phyloP scores from a whole-genome alignment of 352 stramenopile species.

The Salisapilia sapeloensis region DNA sequence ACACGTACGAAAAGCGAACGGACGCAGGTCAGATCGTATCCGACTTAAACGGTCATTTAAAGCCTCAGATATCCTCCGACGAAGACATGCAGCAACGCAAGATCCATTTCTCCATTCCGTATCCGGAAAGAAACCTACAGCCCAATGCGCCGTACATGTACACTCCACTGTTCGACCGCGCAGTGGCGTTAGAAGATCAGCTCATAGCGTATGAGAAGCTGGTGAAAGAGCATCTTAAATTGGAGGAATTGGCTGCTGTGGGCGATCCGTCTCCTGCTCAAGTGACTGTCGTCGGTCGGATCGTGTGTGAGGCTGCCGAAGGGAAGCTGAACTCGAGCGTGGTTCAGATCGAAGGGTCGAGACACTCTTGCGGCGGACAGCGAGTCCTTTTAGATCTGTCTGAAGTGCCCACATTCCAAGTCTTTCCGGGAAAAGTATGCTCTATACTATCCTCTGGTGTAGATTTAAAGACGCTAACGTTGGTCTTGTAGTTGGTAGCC shows the following conservation, averaged over 20 bases:
- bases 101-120: conserved; percentile 13
- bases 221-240: conserved; percentile 36
- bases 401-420: conserved; percentile 42
- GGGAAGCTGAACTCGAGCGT: conserved; percentile 73
- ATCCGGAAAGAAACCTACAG: conserved; percentile 39
- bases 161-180: conserved; percentile 59
- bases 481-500: conserved; percentile 39
- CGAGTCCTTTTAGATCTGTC: conserved; percentile 63
- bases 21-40: conserved; percentile 63
- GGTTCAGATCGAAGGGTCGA: conserved; percentile 64
- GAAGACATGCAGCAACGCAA: conserved; percentile 2
- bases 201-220: conserved; percentile 62
- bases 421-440: conserved; percentile 68
- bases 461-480: not conserved
- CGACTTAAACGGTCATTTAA: conserved; percentile 66
- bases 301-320: conserved; percentile 69
- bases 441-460: not conserved
- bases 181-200: conserved; percentile 59
- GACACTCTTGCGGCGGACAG: conserved; percentile 66
- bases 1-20: conserved; percentile 54
- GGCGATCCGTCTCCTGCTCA: conserved; percentile 55
- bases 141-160: conserved; percentile 67
- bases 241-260: conserved; percentile 45
- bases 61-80: conserved; percentile 19
- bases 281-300: conserved; percentile 63